Base-by-base conservation (phyloP, 2,329 filamentous ascomycete genomes). In the Talaromyces rugulosus region DNA sequence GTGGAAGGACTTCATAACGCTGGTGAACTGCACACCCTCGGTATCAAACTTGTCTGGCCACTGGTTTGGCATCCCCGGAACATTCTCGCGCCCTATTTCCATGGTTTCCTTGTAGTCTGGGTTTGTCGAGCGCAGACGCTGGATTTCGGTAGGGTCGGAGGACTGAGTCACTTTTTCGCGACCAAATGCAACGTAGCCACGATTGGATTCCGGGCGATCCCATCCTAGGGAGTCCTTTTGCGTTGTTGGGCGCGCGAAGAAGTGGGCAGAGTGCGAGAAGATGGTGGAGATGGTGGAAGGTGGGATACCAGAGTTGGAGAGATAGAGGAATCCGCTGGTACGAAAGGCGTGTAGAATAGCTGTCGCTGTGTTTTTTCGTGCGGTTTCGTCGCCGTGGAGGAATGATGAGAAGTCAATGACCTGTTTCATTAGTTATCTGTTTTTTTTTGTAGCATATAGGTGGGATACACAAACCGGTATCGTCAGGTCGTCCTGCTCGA, bases 321-420 rank as follows among this genome's bases (percentile, higher is more conserved):
- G 85, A 77, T 96, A 96, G 71, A 97, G 85, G 80, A 97, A 96
- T 62, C 93, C 93, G 2, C 92, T 90, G 1, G 85, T 88, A 69
- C 92, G 89, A 79, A 97, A 96, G 50, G 91, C 92, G 59, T 86
- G 72, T 12, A 94, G 86, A 67, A 96, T 87, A 47, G 89, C 85
- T 59, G 86, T 77, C 27, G 92, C 92, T 1, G 90, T 87, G 51
- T 83, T 77, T 57, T 82, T 78, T 68, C 88, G 89, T 67, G 89
- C 80, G 9, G 81, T 69, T 0, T 84, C 78, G 23, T 83, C 81
- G 36, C 89, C 89, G 62, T 82, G 76, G 28, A 91, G 84, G 75
- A 93, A 95, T 51, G 81, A 81, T 12, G 85, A 86, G 73, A 96
- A 93, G 81, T 96, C 87, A 71, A 93, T 90, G 68, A 92, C 83